A percentile compares a stretch with the other conserved stretches of the same genome.
Conservation (phyloP, 1,284 basidiomycete genomes). For the Ustilago tritici region DNA sequence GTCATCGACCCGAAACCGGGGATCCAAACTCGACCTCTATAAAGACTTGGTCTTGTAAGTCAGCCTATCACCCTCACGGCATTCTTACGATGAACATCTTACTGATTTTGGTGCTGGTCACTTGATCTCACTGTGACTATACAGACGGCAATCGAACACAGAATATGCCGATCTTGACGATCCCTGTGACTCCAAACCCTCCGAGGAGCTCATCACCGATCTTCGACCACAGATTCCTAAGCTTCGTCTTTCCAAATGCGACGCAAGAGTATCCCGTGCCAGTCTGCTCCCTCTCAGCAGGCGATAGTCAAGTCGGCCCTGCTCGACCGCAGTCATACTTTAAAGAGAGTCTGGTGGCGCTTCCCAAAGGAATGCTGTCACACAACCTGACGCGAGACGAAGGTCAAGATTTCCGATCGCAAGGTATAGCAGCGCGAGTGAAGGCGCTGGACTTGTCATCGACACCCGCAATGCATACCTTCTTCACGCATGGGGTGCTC, state of each 20-base stretch:
- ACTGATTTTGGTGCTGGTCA: not conserved
- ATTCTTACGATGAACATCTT: not conserved
- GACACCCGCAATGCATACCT: not conserved
- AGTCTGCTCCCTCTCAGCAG: not conserved
- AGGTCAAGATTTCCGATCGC: not conserved
- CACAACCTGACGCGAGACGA: not conserved
- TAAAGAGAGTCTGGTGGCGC: not conserved
- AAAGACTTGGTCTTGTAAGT: not conserved
- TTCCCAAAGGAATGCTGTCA: not conserved
- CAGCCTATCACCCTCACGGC: not conserved
- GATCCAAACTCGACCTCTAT: not conserved
- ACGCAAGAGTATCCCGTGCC: not conserved
- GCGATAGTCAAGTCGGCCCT: not conserved
- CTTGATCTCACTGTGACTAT: not conserved
- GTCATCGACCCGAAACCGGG: not conserved
- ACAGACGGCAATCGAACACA: constrained; percentile 3
- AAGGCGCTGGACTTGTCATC: constrained; percentile 12
- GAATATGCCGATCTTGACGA: constrained; percentile 1
- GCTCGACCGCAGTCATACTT: not conserved
- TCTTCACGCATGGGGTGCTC: not conserved
- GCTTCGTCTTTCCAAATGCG: not conserved
- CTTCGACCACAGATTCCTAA: not conserved
- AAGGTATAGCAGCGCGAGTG: constrained; percentile 9
- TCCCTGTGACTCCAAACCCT: not conserved
- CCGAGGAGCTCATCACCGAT: not conserved